Conservation (phyloP, 2,329 filamentous ascomycete genomes). For the Zelopaecilomyces penicillatus region DNA sequence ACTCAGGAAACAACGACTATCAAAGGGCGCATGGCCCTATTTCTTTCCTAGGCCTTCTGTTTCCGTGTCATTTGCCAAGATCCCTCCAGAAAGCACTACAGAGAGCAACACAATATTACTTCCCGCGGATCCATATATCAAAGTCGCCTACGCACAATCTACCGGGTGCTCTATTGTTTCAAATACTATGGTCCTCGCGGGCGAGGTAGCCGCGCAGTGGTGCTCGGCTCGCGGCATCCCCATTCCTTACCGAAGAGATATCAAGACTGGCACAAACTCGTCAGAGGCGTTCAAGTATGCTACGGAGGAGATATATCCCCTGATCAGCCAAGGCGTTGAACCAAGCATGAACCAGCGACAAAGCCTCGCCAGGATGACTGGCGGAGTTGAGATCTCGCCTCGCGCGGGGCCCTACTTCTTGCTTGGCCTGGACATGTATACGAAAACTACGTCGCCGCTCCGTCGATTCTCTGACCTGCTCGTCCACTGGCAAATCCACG, state of each 20-base stretch:
- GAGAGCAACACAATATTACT: slow-evolving; percentile 16
- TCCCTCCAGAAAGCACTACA: slow-evolving; percentile 13
- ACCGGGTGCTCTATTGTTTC: slow-evolving; percentile 26
- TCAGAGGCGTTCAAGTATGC: slow-evolving; percentile 28
- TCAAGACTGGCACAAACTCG: slow-evolving; percentile 29
- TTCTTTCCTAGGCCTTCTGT: slow-evolving; percentile 37
- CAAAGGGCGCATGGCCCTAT: slow-evolving; percentile 41
- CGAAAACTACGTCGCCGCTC: slow-evolving; percentile 58
- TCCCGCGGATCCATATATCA: slow-evolving; percentile 43
- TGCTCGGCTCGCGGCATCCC: slow-evolving; percentile 49
- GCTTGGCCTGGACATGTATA: slow-evolving; percentile 52
- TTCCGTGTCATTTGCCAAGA: slow-evolving; percentile 33
- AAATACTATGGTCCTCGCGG: slow-evolving; percentile 51
- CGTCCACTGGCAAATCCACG: slow-evolving; percentile 59
- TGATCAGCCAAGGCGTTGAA: slow-evolving; percentile 22
- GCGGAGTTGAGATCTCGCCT: slow-evolving; percentile 44
- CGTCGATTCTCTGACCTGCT: slow-evolving; percentile 56
- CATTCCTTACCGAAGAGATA: slow-evolving; percentile 49
- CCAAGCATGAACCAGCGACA: slow-evolving; percentile 23
- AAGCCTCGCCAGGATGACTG: slow-evolving; percentile 27
- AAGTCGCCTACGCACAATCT: slow-evolving; percentile 22
- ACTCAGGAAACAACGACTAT: slow-evolving; percentile 33
- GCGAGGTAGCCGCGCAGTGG: slow-evolving; percentile 54
- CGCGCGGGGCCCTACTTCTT: slow-evolving; percentile 46
- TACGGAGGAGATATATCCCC: slow-evolving; percentile 26